Evolutionary conservation across 352 stramenopile species (phyloP).

Genomic region (Phytophthora fragariae): DNA sequence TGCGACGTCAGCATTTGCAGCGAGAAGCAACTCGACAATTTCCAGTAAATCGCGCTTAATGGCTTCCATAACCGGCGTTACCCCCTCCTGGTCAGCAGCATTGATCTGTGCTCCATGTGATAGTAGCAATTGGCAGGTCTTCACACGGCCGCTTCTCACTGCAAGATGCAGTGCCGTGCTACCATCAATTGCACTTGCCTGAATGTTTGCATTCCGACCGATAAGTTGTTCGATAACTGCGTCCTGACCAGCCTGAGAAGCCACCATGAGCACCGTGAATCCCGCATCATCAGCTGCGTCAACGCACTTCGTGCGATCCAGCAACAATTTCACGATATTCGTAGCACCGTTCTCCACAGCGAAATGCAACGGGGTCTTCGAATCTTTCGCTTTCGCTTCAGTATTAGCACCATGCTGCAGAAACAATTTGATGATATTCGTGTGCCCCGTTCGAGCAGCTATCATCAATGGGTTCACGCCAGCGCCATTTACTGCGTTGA

Average conservation of each 20-base stretch:
- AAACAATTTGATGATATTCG: neutral
- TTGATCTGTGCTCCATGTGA: neutral
- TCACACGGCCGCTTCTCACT: neutral
- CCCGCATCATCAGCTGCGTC: neutral
- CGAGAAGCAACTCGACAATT: neutral
- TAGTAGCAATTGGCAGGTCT: neutral
- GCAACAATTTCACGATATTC: neutral
- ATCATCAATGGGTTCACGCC: constrained; percentile 2
- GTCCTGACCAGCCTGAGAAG: neutral
- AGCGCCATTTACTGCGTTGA: constrained; percentile 6
- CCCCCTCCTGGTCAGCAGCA: neutral
- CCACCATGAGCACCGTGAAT: neutral
- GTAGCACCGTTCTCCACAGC: neutral
- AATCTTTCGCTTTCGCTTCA: neutral
- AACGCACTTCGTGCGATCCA: neutral
- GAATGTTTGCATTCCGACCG: neutral
- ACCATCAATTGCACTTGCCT: neutral
- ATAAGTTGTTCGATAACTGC: neutral
- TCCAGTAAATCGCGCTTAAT: neutral
- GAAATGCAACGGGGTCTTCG: neutral
- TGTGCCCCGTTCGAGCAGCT: neutral
- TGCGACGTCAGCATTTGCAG: neutral
- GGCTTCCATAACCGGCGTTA: neutral
- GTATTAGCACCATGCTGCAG: neutral
- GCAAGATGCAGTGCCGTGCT: constrained; percentile 5